Base-by-base conservation (phyloP, 2,329 filamentous ascomycete species). In the Cladosporium sp. region DNA sequence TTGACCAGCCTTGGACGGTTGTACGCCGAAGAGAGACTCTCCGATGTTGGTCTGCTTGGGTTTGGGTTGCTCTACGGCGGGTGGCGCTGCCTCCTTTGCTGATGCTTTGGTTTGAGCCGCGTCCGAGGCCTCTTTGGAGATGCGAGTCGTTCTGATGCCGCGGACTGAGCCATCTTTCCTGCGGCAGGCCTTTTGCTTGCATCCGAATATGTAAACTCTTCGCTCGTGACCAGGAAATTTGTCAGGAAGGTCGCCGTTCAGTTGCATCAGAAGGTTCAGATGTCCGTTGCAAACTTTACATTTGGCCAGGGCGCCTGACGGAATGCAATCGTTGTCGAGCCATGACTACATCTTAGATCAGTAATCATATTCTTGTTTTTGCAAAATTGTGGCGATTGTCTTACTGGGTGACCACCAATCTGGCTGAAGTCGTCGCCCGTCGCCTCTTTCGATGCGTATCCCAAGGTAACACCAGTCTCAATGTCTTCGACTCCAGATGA, bases 191-290 rank as follows among this genome's bases (percentile, higher is more conserved):
- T 88, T 88, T 58, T 82, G 79, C 53, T 83, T 80, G 69, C 93
- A 99, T 15, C 81, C 81, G 68, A 95, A 90, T 11, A 99, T 77
- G 64, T 96, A 97, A 15, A 99, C 68, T 55, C 92, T 82, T 59
- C 93, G 80, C 63, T 96, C 89, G 69, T 97, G 89, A 50, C 85
- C 83, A 1, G 90, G 87, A 63, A 96, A 96, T 43, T 83, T 79
- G 50, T 92, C 86, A 12, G 90, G 91, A 3, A 97, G 78, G 66
- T 96, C 90, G 61, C 83, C 91, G 69, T 99, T 89, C 22, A 99
- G 80, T 69, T 99, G 90, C 41, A 99, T 80, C 3, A 99, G 80
- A 9, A 97, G 78, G 1, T 83, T 84, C 82, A 96, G 89, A 47
- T 89, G 71, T 47, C 84, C 80, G 58, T 89, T 88, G 80, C 93